A percentile compares a stretch with the other conserved stretches of the same genome.
phyloP scores from a whole-genome alignment of 139 green algal genomes.

The Coelastrella sp. region DNA sequence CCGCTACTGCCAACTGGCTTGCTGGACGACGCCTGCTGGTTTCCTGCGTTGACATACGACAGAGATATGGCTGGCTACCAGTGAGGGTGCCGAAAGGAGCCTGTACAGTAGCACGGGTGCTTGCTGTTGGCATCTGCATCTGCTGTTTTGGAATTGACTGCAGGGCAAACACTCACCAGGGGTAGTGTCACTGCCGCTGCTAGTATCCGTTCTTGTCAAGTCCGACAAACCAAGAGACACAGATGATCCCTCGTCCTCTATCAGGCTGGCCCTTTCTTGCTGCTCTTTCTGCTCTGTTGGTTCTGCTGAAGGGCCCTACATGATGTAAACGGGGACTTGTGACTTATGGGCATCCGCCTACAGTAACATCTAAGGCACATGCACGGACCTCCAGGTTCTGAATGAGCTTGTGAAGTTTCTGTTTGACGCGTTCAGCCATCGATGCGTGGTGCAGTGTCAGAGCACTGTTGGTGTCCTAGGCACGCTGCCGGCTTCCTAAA shows the following conservation, averaged over 20 bases:
- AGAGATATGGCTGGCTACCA: neutral
- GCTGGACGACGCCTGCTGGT: neutral
- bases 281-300: neutral
- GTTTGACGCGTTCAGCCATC: slow-evolving; percentile 4
- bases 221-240: slow-evolving; percentile 30
- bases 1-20: slow-evolving; percentile 9
- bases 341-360: neutral
- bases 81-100: too few species aligned
- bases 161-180: neutral
- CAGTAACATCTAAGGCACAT: neutral
- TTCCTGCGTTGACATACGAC: neutral
- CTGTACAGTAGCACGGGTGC: neutral
- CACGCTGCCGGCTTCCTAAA: too few species aligned
- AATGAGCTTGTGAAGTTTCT: slow-evolving; percentile 20
- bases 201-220: slow-evolving; percentile 12
- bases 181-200: slow-evolving; percentile 15
- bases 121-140: neutral
- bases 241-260: slow-evolving; percentile 23
- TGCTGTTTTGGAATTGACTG: neutral
- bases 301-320: neutral
- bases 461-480: too few species aligned
- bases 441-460: too few species aligned
- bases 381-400: slow-evolving; percentile 1
- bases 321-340: neutral
- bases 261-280: neutral